These are phyloP conservation scores for Tilletia setariae DNA, from an alignment of 1,284 basidiomycete species.

Conservation along the genomic window DNA sequence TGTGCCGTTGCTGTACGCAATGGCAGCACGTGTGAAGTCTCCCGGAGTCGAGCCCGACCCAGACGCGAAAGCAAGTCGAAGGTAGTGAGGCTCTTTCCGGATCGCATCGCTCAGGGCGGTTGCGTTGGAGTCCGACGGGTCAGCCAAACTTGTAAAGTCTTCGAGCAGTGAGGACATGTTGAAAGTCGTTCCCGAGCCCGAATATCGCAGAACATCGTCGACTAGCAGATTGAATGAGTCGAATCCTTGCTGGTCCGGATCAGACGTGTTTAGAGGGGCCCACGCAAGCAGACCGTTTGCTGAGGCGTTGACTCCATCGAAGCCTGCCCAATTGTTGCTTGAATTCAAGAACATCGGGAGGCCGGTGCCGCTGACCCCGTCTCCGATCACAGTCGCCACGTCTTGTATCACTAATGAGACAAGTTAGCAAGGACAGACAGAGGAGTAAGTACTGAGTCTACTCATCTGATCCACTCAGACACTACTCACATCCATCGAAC, in stretches of 20 bases:
- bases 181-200: constrained; percentile 61
- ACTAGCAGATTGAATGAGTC: constrained; percentile 74
- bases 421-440: not conserved
- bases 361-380: constrained; percentile 68
- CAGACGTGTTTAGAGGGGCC: constrained; percentile 5
- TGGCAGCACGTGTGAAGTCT: constrained; percentile 78
- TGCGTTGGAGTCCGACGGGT: not conserved
- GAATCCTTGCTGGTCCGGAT: constrained; percentile 16
- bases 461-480: not conserved
- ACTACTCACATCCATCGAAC: constrained; percentile 15
- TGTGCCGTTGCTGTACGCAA: constrained; percentile 72
- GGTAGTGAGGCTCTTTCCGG: constrained; percentile 66
- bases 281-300: constrained; percentile 15
- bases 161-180: constrained; percentile 29
- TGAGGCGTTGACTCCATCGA: constrained; percentile 16
- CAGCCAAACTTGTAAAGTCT: not conserved
- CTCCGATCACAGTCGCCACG: constrained; percentile 68
- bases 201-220: constrained; percentile 77
- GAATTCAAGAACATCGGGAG: constrained; percentile 71
- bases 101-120: constrained; percentile 46
- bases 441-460: not conserved
- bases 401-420: constrained; percentile 66
- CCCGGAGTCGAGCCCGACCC: constrained; percentile 63
- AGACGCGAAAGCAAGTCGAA: constrained; percentile 68
- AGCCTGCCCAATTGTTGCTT: constrained; percentile 59